Conservation (phyloP, 129 eudicot species). For the Solidago caesia region DNA sequence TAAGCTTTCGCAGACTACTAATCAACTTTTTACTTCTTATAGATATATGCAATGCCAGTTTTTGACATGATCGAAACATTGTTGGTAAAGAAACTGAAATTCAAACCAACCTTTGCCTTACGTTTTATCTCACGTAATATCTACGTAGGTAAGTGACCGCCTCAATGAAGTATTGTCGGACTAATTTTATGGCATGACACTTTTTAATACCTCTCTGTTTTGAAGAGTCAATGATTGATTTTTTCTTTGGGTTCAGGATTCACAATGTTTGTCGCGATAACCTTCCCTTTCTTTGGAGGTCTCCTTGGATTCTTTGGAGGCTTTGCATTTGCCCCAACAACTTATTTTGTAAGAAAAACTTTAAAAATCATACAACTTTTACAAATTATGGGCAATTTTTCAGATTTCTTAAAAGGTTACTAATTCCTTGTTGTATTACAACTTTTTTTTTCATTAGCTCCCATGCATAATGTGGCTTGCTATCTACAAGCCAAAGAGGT, state of each 20-base stretch:
- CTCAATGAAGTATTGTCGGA: background rate
- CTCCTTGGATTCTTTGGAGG: constrained; percentile 72
- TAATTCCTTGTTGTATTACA: constrained; percentile 2
- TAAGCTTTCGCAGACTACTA: background rate
- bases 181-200: background rate
- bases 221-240: background rate
- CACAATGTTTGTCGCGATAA: constrained; percentile 65
- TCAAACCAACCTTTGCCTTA: constrained; percentile 52
- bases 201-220: background rate
- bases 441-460: constrained; percentile 35
- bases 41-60: constrained; percentile 85
- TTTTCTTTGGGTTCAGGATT: constrained; percentile 38
- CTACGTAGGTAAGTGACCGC: constrained; percentile 59
- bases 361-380: background rate
- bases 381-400: background rate
- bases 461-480: constrained; percentile 83
- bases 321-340: constrained; percentile 66
- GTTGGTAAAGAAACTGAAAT: constrained; percentile 52
- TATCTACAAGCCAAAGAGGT: constrained; percentile 63
- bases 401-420: background rate
- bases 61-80: constrained; percentile 77
- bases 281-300: constrained; percentile 65
- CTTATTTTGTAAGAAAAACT: constrained; percentile 51
- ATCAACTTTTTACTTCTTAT: background rate
- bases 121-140: constrained; percentile 53